A percentile compares a stretch with the other conserved stretches of the same genome.
Conservation (phyloP, 768 basidiomycete species). For the Cystofilobasidium ferigula region DNA sequence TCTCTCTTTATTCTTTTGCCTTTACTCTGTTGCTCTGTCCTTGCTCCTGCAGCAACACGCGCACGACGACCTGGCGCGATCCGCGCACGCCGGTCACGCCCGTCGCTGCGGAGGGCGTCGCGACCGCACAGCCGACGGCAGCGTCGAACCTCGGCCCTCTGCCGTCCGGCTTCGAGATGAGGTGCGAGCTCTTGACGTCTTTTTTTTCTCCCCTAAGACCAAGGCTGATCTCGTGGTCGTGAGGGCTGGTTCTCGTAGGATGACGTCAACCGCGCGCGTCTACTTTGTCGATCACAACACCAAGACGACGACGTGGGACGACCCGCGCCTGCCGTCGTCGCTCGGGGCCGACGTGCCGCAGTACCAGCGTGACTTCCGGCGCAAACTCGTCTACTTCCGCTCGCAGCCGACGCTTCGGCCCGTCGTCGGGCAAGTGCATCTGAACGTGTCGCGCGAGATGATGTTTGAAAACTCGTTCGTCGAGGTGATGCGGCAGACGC, state of each 20-base stretch:
- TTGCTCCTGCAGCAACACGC: too few species aligned
- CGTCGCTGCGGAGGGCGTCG: constrained; percentile 90
- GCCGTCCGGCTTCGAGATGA: constrained; percentile 99
- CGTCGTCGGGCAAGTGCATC: constrained; percentile 96
- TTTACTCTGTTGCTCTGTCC: too few species aligned
- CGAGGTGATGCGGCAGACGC: constrained; percentile 98
- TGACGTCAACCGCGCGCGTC: constrained; percentile 68
- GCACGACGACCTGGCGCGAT: constrained; percentile 99
- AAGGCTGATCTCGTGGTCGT: too few species aligned
- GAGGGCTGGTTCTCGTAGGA: too few species aligned
- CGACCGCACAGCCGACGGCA: constrained; percentile 83
- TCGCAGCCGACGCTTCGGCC: constrained; percentile 96
- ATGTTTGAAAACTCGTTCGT: constrained; percentile 99
- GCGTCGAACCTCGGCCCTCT: constrained; percentile 93
- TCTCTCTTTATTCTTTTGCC: too few species aligned
- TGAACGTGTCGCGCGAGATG: constrained; percentile 93
- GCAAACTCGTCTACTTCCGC: constrained; percentile 99
- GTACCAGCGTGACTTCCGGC: constrained; percentile 98
- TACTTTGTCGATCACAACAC: constrained; percentile 99
- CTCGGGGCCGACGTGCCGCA: constrained; percentile 95
- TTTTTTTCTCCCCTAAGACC: too few species aligned
- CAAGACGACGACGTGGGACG: constrained; percentile 95
- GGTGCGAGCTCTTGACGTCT: too few species aligned
- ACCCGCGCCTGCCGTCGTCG: constrained; percentile 79
- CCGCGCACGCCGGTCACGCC: constrained; percentile 92